Base-by-base conservation (phyloP, 345 rosid genomes). In the Dimocarpus longan region DNA sequence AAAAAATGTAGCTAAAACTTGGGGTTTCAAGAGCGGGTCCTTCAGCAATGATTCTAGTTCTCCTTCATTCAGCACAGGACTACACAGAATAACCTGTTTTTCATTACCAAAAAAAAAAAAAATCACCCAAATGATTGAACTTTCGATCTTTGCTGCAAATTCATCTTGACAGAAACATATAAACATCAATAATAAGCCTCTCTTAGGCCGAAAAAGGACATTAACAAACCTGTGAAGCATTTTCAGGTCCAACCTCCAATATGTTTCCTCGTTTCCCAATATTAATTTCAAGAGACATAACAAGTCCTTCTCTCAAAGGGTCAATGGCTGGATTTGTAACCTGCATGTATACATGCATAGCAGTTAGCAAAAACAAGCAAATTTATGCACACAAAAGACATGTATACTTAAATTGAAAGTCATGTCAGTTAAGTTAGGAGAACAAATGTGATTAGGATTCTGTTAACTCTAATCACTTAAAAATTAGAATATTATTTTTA, bases 321-420 rank as follows among this genome's bases (percentile, higher is more conserved):
- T 96, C 99, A 79, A 96, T 96, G 80, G 99, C 97, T 70, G 99
- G 99, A 85, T 96, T 96, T 77, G 99, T 96, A 60, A 96, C 99
- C 98, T 96, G 87, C 62, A 75, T 67, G 60, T 68, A 79, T 62
- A 52, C 21, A 74, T 37, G 26, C 21, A 60, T 42, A 81, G 68
- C 32, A 82, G 50, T 60, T 54, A 46, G 73, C 16, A 50, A 79
- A 60, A 62, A 48, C 10, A 74, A 39, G 59, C 4, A 18, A 37
- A 75, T 16, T 40, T 57, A 37, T n/a, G 32, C 18, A 74, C 46
- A 73, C 37, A 4, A 24, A 18, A 11, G n/a, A 39, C 19, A 73
- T 12, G 46, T 39, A 40, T 43, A 6, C 22, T 5, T 48, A 60
- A n/a, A 26, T 26, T 26, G 28, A 26, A 32, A 32, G 37, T 32